These are phyloP conservation scores for Angomonas ambiguus DNA, from an alignment of 208 protist species.

Conservation along the genomic window DNA sequence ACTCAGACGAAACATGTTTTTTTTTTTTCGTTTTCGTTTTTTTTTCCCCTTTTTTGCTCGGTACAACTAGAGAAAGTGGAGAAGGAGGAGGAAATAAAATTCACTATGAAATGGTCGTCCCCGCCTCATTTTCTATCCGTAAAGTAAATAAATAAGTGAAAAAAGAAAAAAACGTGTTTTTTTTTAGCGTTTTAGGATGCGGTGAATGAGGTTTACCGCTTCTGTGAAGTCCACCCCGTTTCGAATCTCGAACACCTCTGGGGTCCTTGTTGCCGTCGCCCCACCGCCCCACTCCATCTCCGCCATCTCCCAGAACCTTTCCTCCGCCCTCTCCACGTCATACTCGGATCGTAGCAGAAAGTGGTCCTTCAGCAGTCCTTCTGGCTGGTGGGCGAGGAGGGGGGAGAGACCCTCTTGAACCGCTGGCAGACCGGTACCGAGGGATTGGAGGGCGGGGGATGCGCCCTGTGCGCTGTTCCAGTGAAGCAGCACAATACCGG, in stretches of 20 bases:
- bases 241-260: constrained; percentile 4
- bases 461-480: constrained; percentile 25
- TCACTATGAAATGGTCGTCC: no score
- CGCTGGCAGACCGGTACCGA: constrained; percentile 5
- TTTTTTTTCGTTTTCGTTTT: no score
- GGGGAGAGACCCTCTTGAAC: neutral
- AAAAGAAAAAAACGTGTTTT: no score
- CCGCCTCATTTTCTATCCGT: no score
- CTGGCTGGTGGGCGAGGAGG: neutral
- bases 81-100: no score
- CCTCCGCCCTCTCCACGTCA: constrained; percentile 7
- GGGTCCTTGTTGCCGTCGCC: neutral
- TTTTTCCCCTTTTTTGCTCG: no score
- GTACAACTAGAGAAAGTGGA: no score
- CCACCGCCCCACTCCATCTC: neutral
- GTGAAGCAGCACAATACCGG: constrained; percentile 57
- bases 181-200: neutral
- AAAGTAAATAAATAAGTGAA: no score
- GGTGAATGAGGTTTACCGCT: neutral
- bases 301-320: neutral
- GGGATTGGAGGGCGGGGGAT: constrained; percentile 7
- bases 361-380: constrained; percentile 7
- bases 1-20: no score
- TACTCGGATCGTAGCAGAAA: constrained; percentile 13
- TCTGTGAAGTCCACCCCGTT: constrained; percentile 14